Evolutionary conservation across 495 filamentous ascomycete species (phyloP).

Genomic region (Geopyxis carbonaria): DNA sequence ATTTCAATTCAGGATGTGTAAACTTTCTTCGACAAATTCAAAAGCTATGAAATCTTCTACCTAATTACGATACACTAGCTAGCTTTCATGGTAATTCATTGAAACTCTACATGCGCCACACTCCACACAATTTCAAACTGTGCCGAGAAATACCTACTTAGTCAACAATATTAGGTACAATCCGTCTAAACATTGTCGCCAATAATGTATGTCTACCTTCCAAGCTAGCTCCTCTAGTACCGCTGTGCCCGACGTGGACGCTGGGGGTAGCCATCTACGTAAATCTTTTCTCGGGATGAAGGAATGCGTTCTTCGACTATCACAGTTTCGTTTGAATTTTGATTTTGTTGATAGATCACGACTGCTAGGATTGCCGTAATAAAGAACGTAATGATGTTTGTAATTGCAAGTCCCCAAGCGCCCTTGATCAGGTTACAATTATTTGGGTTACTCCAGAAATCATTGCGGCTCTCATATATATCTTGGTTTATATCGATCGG

Average conservation of each 20-base stretch:
- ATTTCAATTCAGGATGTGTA: too few relatives aligned
- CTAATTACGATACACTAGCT: too few relatives aligned
- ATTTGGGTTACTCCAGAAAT: conserved; percentile 7
- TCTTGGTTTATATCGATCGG: background rate
- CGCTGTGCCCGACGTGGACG: background rate
- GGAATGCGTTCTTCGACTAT: background rate
- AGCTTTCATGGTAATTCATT: too few relatives aligned
- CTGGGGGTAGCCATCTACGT: background rate
- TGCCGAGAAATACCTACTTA: too few relatives aligned
- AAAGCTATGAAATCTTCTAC: too few relatives aligned
- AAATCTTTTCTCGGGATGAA: background rate
- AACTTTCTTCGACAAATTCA: too few relatives aligned
- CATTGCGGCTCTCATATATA: background rate
- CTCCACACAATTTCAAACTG: too few relatives aligned
- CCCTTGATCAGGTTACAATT: conserved; percentile 18
- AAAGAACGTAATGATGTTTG: conserved; percentile 21
- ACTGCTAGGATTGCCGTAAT: conserved; percentile 18
- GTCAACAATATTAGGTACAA: too few relatives aligned
- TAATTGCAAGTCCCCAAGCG: conserved; percentile 20
- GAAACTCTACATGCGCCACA: too few relatives aligned
- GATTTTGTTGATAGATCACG: conserved; percentile 12
- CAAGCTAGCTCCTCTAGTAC: background rate
- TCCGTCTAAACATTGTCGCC: too few relatives aligned
- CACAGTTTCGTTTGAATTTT: background rate
- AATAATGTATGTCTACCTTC: background rate